phyloP scores from a whole-genome alignment of 192 early-diverging fungal species.

The Spinellus fusiger region DNA sequence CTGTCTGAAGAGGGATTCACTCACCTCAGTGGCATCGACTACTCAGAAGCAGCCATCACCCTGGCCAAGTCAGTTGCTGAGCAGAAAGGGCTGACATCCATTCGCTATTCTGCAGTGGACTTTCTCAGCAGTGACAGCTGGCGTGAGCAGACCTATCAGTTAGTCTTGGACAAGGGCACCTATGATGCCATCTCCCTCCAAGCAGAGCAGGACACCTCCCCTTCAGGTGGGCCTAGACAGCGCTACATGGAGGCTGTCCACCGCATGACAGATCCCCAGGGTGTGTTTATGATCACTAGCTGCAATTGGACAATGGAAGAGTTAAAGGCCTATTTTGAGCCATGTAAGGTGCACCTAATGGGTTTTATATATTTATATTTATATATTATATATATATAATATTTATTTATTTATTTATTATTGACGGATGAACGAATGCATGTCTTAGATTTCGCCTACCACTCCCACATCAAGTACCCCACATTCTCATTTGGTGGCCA shows the following conservation, averaged over 20 bases:
- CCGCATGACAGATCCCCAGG: constrained; percentile 56
- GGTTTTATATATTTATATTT: constrained; percentile 2
- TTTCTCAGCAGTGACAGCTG: constrained; percentile 49
- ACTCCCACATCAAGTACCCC: constrained; percentile 71
- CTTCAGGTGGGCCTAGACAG: constrained; percentile 42
- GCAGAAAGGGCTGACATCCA: constrained; percentile 34
- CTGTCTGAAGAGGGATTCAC: constrained; percentile 65
- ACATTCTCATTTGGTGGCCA: constrained; percentile 86
- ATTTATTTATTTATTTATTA: too few relatives aligned
- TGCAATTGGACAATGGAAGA: constrained; percentile 95
- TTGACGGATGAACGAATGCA: background rate
- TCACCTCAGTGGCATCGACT: constrained; percentile 79
- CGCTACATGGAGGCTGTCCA: constrained; percentile 50
- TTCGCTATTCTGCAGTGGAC: constrained; percentile 53
- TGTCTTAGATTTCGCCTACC: constrained; percentile 48
- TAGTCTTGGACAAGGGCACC: constrained; percentile 89
- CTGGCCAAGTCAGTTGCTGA: constrained; percentile 63
- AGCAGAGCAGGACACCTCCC: constrained; percentile 37
- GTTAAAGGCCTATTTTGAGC: constrained; percentile 56
- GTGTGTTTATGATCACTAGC: constrained; percentile 79
- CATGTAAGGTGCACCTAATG: constrained; percentile 36
- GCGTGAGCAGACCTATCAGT: constrained; percentile 29
- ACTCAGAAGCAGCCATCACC: constrained; percentile 68
- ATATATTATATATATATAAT: background rate
- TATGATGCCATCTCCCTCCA: constrained; percentile 87